These are phyloP conservation scores for Boletus nobilissimus DNA, from an alignment of 1,284 basidiomycete genomes.

Conservation along the genomic window DNA sequence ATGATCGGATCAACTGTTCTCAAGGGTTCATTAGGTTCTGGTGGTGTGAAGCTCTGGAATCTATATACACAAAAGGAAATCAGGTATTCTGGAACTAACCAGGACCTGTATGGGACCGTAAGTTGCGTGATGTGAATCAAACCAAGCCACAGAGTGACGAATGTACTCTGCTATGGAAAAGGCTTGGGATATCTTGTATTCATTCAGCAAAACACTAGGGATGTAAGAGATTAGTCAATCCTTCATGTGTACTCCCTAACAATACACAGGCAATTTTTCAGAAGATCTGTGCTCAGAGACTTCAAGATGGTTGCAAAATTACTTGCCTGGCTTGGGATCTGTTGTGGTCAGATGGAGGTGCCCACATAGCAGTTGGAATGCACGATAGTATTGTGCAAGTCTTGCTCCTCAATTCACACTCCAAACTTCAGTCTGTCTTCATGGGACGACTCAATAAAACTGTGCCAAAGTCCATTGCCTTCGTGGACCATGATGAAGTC, in stretches of 20 bases:
- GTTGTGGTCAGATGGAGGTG: background rate
- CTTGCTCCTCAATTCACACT: background rate
- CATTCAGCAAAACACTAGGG: background rate
- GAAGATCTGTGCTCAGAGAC: background rate
- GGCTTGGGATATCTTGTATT: background rate
- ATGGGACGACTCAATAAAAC: background rate
- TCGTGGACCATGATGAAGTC: background rate
- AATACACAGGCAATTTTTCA: background rate
- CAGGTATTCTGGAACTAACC: background rate
- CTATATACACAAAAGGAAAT: background rate
- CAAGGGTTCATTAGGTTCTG: background rate
- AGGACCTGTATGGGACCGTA: background rate
- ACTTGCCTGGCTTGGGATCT: background rate
- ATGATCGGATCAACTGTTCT: too few relatives aligned
- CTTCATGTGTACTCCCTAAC: background rate
- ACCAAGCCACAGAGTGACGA: background rate
- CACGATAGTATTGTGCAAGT: background rate
- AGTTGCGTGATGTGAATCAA: background rate
- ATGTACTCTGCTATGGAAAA: background rate
- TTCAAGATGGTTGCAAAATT: background rate
- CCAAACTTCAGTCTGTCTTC: background rate
- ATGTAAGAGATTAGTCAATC: background rate
- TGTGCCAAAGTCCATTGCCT: background rate
- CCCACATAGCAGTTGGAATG: background rate
- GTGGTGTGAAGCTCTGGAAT: background rate